Conservation (phyloP, 768 basidiomycete genomes). For the Infundibulicybe gibba region DNA sequence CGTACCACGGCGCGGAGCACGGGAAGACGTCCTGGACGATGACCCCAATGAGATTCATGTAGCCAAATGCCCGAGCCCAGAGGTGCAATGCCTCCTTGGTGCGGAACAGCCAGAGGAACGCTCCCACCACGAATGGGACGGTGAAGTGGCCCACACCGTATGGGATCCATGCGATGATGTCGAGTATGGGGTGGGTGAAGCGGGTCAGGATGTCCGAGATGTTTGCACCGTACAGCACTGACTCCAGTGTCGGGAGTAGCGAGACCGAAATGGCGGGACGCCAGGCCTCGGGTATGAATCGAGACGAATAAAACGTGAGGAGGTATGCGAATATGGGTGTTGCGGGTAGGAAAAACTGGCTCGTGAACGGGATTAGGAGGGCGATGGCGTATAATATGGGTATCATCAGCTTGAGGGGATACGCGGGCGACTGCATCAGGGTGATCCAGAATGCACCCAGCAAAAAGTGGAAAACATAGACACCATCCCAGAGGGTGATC, state of each 20-base stretch:
- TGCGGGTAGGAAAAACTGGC: slow-evolving; percentile 88
- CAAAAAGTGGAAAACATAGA: slow-evolving; percentile 63
- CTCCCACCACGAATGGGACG: slow-evolving; percentile 82
- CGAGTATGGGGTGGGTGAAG: slow-evolving; percentile 88
- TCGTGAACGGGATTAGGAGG: slow-evolving; percentile 80
- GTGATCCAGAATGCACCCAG: slow-evolving; percentile 68
- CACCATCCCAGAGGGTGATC: slow-evolving; percentile 52
- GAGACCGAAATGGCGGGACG: slow-evolving; percentile 89
- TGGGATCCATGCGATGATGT: slow-evolving; percentile 93
- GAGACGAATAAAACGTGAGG: slow-evolving; percentile 80
- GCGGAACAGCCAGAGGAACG: slow-evolving; percentile 87
- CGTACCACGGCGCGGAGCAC: slow-evolving; percentile 97
- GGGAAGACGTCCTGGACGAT: slow-evolving; percentile 86
- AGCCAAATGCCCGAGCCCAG: slow-evolving; percentile 88
- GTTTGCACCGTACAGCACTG: slow-evolving; percentile 95
- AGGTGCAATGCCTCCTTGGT: slow-evolving; percentile 75
- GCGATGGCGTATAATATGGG: slow-evolving; percentile 66
- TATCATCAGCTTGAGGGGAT: slow-evolving; percentile 73
- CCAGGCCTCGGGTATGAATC: slow-evolving; percentile 74
- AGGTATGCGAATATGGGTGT: slow-evolving; percentile 86
- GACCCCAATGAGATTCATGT: slow-evolving; percentile 88
- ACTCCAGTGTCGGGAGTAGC: slow-evolving; percentile 90
- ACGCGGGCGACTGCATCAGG: slow-evolving; percentile 67
- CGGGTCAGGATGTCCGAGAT: slow-evolving; percentile 96
- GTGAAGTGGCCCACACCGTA: slow-evolving; percentile 95